A percentile compares a stretch with the other conserved stretches of the same genome.
Evolutionary conservation across 768 basidiomycete genomes (phyloP).

Genomic region (Naematelia encephala): DNA sequence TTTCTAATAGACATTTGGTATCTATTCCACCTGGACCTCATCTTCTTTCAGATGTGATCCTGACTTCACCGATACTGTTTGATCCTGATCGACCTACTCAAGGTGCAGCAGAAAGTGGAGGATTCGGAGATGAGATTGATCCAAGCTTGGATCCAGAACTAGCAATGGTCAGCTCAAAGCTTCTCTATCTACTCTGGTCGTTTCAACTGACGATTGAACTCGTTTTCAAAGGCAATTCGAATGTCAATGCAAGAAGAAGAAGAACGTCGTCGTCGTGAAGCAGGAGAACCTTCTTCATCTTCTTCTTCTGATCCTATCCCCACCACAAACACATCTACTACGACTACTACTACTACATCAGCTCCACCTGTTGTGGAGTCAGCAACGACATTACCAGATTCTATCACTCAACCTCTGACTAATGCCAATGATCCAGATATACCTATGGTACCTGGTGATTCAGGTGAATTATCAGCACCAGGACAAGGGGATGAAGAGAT

Average conservation of each 20-base stretch:
- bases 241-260: conserved; percentile 82
- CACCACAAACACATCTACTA: conserved; percentile 11
- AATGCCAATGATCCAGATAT: conserved; percentile 29
- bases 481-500: conserved; percentile 4
- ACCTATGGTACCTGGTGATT: conserved; percentile 21
- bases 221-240: conserved; percentile 68
- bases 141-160: conserved; percentile 94
- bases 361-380: conserved; percentile 44
- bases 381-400: conserved; percentile 37
- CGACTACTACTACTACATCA: conserved; percentile 42
- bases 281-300: conserved; percentile 19
- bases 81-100: conserved; percentile 58
- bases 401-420: conserved; percentile 48
- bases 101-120: conserved; percentile 49
- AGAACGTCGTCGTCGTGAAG: conserved; percentile 6
- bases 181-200: no score
- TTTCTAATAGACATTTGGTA: conserved; percentile 66
- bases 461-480: neutral
- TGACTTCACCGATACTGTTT: conserved; percentile 80
- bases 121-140: conserved; percentile 59
- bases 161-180: conserved; percentile 90
- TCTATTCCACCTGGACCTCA: conserved; percentile 68
- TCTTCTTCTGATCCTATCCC: conserved; percentile 14
- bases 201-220: no score
- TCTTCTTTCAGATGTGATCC: conserved; percentile 77